Evolutionary conservation across 2,329 filamentous ascomycete species (phyloP), one percentile per base, ranked within the genome.

Genomic region (Sporothrix phasma): DNA sequence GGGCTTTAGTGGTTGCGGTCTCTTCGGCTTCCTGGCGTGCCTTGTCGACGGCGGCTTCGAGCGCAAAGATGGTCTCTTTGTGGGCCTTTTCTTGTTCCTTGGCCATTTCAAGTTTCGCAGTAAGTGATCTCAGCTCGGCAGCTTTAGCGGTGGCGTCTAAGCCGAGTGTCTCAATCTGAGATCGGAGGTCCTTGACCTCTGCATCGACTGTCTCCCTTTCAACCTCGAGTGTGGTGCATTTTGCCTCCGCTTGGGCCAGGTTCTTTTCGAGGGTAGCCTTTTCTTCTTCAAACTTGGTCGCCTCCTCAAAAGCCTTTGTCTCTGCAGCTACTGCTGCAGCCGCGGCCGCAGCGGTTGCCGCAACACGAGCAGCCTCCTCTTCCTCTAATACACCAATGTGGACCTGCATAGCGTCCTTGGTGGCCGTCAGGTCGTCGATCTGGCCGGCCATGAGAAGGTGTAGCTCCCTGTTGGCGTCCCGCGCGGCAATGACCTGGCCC

Each of bases 401-500:
- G 24, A 24, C 24, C 54, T 67, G 63, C 10, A 68, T 46, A 0
- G 64, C 59, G 11, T 68, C 65, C 2, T 65, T 65, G 4, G 64
- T 67, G 6, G 49, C 51, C 34, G 66, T 64, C 2, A 67, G 62
- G 19, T 67, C 61, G 5, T 62, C 60, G 11, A 69, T 65, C 26
- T 69, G 65, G 11, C 41, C 49, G 1, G 65, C 47, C 53, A 68
- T 64, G 19, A 68, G 58, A 15, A 41, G 22, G n/a, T 69, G 62
- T 29, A 66, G 51, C 49, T 69, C 64, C 22, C 61, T 63, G 11
- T 63, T 58, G 10, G 66, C 64, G 2, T 63, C 49, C 3, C 65
- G 64, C 4, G 63, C 61, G 0, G 66, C 63, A 22, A n/a, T 31
- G 2, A 68, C 61, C 56, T 69, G 63, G 11, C 43, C 37, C 13